A percentile compares a stretch with the other conserved stretches of the same genome.
phyloP scores from a whole-genome alignment of 805 yeast genomes.

The Jamesozyma piceae region DNA sequence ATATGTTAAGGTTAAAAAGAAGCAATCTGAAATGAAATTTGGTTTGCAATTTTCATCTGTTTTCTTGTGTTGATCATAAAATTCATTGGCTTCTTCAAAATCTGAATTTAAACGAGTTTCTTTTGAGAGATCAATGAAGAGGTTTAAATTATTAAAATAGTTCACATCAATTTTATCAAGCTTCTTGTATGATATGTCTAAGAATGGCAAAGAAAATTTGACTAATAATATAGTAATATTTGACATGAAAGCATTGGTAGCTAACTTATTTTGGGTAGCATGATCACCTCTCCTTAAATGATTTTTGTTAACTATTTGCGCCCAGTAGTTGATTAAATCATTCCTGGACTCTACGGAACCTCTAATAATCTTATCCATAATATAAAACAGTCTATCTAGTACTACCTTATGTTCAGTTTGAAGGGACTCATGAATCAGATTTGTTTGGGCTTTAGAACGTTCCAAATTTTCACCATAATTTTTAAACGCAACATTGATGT shows the following conservation, averaged over 20 bases:
- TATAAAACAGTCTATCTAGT: constrained; percentile 54
- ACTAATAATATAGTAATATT: constrained; percentile 62
- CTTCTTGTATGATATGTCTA: constrained; percentile 55
- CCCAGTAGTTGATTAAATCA: constrained; percentile 58
- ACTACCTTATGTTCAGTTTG: constrained; percentile 55
- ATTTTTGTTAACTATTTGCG: constrained; percentile 65
- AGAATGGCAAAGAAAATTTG: constrained; percentile 74
- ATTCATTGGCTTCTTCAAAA: constrained; percentile 54
- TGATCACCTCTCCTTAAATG: constrained; percentile 84
- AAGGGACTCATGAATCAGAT: constrained; percentile 46
- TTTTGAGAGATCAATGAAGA: constrained; percentile 56
- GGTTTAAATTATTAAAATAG: constrained; percentile 46
- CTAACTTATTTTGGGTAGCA: constrained; percentile 53
- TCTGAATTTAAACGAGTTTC: constrained; percentile 82
- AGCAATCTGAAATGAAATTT: constrained; percentile 89
- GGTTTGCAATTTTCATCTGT: constrained; percentile 28
- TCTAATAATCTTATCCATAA: constrained; percentile 66
- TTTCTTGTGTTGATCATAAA: constrained; percentile 35
- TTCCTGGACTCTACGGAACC: constrained; percentile 58
- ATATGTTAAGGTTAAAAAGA: constrained; percentile 68
- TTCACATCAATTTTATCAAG: constrained; percentile 68
- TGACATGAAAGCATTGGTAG: constrained; percentile 74
- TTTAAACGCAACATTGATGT: constrained; percentile 40
- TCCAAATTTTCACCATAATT: constrained; percentile 34
- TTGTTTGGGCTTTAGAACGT: constrained; percentile 36